Evolutionary conservation across 345 rosid genomes (phyloP).

Genomic region (Abelmoschus esculentus): DNA sequence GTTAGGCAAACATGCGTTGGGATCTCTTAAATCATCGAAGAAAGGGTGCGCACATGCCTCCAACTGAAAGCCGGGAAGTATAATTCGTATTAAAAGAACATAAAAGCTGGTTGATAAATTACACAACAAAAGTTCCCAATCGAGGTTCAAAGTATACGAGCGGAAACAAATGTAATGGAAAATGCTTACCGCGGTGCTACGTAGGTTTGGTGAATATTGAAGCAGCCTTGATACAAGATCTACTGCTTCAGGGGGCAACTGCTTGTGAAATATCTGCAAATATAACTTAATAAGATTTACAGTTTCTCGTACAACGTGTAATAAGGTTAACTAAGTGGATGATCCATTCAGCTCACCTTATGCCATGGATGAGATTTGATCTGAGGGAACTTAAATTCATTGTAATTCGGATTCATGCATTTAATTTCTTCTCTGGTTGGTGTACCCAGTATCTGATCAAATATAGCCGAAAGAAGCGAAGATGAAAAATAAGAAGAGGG

Average conservation of each 20-base stretch:
- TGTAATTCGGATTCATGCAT: slow-evolving; percentile 98
- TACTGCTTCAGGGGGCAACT: slow-evolving; percentile 67
- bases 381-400: slow-evolving; percentile 96
- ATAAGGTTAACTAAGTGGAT: neutral
- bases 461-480: slow-evolving; percentile 5
- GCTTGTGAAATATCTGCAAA: slow-evolving; percentile 64
- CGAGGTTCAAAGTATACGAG: neutral
- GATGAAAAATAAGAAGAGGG: neutral
- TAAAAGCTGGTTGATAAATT: neutral
- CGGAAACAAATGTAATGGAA: neutral
- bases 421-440: slow-evolving; percentile 96
- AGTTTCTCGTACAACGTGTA: neutral
- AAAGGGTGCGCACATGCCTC: slow-evolving; percentile 98
- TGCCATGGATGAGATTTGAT: slow-evolving; percentile 99
- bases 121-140: neutral
- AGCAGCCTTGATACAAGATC: slow-evolving; percentile 85
- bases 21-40: slow-evolving; percentile 81
- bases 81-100: neutral
- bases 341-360: slow-evolving; percentile 45
- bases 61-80: slow-evolving; percentile 36
- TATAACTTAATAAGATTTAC: neutral
- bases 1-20: slow-evolving; percentile 68
- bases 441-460: slow-evolving; percentile 78
- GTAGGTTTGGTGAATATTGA: slow-evolving; percentile 79
- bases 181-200: slow-evolving; percentile 66